Percentiles rank a stretch among this genome's conserved stretches.
Evolutionary conservation across 441 rosid species (phyloP).

Genomic region (Gossypium aridum): DNA sequence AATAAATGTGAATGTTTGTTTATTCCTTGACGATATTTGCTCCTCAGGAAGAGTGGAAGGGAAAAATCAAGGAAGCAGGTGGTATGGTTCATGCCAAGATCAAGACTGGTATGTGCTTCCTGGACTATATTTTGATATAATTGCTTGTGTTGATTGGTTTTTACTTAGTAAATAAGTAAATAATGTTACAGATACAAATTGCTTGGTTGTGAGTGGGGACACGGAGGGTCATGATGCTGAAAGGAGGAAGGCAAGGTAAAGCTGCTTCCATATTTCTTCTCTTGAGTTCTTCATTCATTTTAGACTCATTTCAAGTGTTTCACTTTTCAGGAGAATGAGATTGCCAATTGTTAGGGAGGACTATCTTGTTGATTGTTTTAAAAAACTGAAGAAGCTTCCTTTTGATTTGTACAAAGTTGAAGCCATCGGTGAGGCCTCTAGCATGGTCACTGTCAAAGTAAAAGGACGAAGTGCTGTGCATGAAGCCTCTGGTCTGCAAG

Average conservation of each 20-base stretch:
- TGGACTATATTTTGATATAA: slow-evolving; percentile 1
- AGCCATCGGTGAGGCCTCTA: slow-evolving; percentile 47
- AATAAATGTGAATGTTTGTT: neutral
- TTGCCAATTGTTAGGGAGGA: slow-evolving; percentile 77
- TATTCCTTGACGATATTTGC: slow-evolving; percentile 4
- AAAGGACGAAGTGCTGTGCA: slow-evolving; percentile 96
- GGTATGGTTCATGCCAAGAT: slow-evolving; percentile 65
- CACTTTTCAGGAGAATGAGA: slow-evolving; percentile 74
- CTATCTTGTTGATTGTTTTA: slow-evolving; percentile 74
- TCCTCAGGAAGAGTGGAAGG: slow-evolving; percentile 82
- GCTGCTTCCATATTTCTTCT: slow-evolving; percentile 15
- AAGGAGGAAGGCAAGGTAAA: slow-evolving; percentile 79
- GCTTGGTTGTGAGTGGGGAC: slow-evolving; percentile 69
- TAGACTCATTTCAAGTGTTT: slow-evolving; percentile 16
- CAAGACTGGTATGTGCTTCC: slow-evolving; percentile 53
- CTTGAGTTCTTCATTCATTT: slow-evolving; percentile 13
- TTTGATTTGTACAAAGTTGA: slow-evolving; percentile 70
- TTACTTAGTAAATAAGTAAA: slow-evolving; percentile 14
- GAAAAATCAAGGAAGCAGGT: slow-evolving; percentile 70
- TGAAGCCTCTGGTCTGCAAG: slow-evolving; percentile 89
- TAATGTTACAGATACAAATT: slow-evolving; percentile 62
- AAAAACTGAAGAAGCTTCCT: slow-evolving; percentile 74
- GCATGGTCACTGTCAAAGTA: slow-evolving; percentile 83
- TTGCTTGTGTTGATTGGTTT: slow-evolving; percentile 13
- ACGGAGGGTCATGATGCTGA: slow-evolving; percentile 53